A percentile compares a stretch with the other conserved stretches of the same genome.
phyloP scores from a whole-genome alignment of 2,329 filamentous ascomycete genomes.

The Xylariaceae sp. region DNA sequence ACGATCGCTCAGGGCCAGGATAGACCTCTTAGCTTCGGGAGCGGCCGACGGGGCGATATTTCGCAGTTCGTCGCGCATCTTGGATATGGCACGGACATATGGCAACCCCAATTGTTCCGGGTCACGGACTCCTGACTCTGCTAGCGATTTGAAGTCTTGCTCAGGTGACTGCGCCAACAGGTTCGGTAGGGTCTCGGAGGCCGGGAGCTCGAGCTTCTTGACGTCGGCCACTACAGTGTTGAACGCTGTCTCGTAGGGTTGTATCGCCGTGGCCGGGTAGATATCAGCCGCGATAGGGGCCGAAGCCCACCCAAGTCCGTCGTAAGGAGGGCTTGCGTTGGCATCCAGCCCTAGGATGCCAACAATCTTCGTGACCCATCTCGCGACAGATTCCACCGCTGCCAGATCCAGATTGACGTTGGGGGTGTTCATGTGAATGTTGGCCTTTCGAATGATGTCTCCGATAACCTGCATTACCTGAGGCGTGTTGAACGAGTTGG shows the following conservation, averaged over 20 bases:
- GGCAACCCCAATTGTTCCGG: constrained; percentile 49
- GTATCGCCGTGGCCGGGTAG: constrained; percentile 41
- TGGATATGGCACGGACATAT: constrained; percentile 50
- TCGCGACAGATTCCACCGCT: constrained; percentile 54
- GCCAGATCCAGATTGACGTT: constrained; percentile 40
- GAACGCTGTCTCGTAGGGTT: constrained; percentile 43
- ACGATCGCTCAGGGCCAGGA: constrained; percentile 71
- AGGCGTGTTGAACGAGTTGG: constrained; percentile 85
- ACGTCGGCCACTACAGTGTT: constrained; percentile 43
- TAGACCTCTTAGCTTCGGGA: constrained; percentile 58
- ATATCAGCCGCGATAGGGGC: constrained; percentile 33
- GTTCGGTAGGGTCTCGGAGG: constrained; percentile 38
- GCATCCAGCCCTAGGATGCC: constrained; percentile 78
- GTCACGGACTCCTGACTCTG: constrained; percentile 42
- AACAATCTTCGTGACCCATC: constrained; percentile 78
- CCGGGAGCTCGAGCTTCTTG: constrained; percentile 40
- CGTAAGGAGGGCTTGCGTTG: constrained; percentile 48
- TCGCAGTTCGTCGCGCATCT: constrained; percentile 57
- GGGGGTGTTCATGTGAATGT: constrained; percentile 50
- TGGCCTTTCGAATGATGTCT: constrained; percentile 72
- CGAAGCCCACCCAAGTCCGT: constrained; percentile 52
- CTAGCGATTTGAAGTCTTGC: constrained; percentile 42
- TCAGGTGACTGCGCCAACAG: constrained; percentile 41
- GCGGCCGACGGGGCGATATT: constrained; percentile 43
- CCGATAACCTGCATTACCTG: constrained; percentile 72